Percentiles rank a stretch among this genome's conserved stretches.
Evolutionary conservation across 2,329 filamentous ascomycete species (phyloP).

Genomic region (Exophiala oligosperma): DNA sequence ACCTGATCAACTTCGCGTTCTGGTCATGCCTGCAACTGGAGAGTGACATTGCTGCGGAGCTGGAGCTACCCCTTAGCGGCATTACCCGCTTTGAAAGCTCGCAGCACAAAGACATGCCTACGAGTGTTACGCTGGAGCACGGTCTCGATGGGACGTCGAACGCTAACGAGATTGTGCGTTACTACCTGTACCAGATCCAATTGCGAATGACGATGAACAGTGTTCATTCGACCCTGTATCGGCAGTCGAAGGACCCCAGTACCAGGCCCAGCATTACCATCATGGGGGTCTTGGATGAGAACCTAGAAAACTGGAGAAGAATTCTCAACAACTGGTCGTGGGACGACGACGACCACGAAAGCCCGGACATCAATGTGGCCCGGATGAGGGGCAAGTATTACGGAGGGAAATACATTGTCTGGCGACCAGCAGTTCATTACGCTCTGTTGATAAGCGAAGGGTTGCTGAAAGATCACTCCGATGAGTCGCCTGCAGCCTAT

Average conservation of each 20-base stretch:
- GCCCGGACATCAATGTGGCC: conserved; percentile 75
- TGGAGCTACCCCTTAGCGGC: conserved; percentile 64
- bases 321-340: conserved; percentile 55
- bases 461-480: conserved; percentile 12
- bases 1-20: conserved; percentile 73
- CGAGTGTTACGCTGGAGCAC: conserved; percentile 15
- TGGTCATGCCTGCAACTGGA: conserved; percentile 95
- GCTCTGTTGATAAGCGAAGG: conserved; percentile 48
- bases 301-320: conserved; percentile 56
- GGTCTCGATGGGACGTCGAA: conserved; percentile 11
- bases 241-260: conserved; percentile 47
- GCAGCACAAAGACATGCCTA: conserved; percentile 32
- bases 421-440: conserved; percentile 71
- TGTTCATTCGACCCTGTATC: conserved; percentile 35
- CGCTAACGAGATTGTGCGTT: conserved; percentile 32
- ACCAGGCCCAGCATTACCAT: conserved; percentile 30
- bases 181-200: conserved; percentile 63
- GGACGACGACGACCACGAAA: conserved; percentile 67
- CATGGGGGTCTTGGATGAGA: conserved; percentile 45
- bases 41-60: conserved; percentile 89
- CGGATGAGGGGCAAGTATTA: conserved; percentile 92
- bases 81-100: conserved; percentile 57
- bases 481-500: conserved; percentile 36
- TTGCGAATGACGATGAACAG: conserved; percentile 47
- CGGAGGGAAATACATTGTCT: conserved; percentile 85